phyloP scores from a whole-genome alignment of 768 basidiomycete species.

The Kockovaella imperatae region DNA sequence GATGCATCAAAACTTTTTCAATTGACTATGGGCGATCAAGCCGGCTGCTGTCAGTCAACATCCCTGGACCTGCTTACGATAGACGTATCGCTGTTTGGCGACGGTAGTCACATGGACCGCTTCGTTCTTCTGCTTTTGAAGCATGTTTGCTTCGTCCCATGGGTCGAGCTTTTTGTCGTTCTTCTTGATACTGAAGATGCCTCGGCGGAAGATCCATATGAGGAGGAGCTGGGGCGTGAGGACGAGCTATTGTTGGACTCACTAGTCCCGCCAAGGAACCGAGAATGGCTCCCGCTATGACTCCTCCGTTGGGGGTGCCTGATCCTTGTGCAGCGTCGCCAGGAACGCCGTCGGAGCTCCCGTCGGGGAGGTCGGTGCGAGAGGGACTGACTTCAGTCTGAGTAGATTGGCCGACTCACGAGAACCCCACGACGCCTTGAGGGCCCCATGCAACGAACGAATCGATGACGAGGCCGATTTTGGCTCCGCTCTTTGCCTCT shows the following conservation, averaged over 20 bases:
- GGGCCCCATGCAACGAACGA: conserved; percentile 16
- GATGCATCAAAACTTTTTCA: conserved; percentile 21
- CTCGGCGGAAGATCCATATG: conserved; percentile 15
- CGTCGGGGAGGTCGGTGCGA: not conserved
- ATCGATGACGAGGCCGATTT: conserved; percentile 23
- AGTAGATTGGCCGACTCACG: conserved; percentile 11
- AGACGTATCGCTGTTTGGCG: conserved; percentile 35
- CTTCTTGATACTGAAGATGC: conserved; percentile 4
- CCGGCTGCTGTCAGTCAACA: conserved; percentile 14
- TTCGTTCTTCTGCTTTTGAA: conserved; percentile 36
- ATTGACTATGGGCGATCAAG: conserved; percentile 27
- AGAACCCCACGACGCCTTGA: conserved; percentile 17
- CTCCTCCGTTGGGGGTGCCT: conserved; percentile 11
- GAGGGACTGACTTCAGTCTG: not conserved
- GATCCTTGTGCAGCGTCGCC: not conserved
- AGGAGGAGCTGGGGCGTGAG: conserved; percentile 11
- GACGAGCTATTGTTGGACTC: not conserved
- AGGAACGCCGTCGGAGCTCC: not conserved
- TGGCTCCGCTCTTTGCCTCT: not conserved
- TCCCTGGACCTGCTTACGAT: conserved; percentile 23
- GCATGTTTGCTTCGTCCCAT: conserved; percentile 32
- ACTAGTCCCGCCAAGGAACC: conserved; percentile 11
- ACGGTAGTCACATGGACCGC: conserved; percentile 31
- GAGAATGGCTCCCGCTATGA: conserved; percentile 11
- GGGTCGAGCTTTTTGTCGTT: conserved; percentile 17